Conservation (phyloP, 2,329 filamentous ascomycete species). For the Zasmidium cellare region DNA sequence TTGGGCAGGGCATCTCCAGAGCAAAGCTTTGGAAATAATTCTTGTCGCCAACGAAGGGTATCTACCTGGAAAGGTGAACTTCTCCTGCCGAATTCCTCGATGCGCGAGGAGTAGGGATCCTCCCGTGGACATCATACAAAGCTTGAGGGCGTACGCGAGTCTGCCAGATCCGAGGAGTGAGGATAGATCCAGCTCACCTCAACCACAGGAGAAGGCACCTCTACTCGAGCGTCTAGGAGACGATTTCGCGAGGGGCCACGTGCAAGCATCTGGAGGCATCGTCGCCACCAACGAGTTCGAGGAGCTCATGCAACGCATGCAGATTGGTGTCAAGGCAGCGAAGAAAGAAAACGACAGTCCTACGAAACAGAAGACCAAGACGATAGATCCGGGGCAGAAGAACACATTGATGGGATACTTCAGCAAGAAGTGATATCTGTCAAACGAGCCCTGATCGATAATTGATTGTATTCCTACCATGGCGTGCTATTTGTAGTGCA, state of each 20-base stretch:
- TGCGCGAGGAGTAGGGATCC: conserved; percentile 55
- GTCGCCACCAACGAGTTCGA: conserved; percentile 63
- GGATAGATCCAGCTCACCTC: conserved; percentile 20
- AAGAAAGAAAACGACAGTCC: conserved; percentile 34
- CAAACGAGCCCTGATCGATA: conserved; percentile 21
- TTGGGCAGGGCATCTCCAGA: conserved; percentile 63
- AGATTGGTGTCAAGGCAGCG: conserved; percentile 57
- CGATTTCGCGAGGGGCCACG: conserved; percentile 66
- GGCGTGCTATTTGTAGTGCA: no score
- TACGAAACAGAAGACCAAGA: conserved; percentile 15
- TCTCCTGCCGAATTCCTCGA: conserved; percentile 63
- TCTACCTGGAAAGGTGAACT: conserved; percentile 62
- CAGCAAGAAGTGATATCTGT: conserved; percentile 9
- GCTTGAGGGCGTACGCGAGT: conserved; percentile 53
- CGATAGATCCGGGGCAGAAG: conserved; percentile 17
- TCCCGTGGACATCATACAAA: conserved; percentile 64
- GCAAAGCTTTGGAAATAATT: conserved; percentile 61
- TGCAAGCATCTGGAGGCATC: conserved; percentile 67
- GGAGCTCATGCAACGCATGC: conserved; percentile 61
- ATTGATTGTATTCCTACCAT: no score
- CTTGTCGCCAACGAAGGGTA: conserved; percentile 69
- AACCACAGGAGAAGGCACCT: conserved; percentile 13
- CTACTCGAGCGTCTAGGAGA: conserved; percentile 57
- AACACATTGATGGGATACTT: conserved; percentile 21
- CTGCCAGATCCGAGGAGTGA: conserved; percentile 26